Base-by-base conservation (phyloP, 2,329 filamentous ascomycete species). In the Alternaria incomplexa region DNA sequence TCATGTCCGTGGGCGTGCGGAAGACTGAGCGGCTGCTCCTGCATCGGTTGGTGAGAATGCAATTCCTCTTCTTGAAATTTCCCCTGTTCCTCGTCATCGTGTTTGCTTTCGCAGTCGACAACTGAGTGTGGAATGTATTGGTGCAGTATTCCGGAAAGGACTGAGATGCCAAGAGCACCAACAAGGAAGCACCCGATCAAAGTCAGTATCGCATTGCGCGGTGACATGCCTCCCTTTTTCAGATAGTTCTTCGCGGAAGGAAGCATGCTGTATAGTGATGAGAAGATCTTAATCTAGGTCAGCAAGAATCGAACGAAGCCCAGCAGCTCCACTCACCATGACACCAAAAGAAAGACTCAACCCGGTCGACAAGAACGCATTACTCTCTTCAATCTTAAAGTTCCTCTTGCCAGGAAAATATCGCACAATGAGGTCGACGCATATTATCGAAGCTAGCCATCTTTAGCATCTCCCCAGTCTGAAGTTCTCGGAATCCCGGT, bases 271-370 rank as follows among this genome's bases (percentile, higher is more conserved):
- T 94, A 97, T 28, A 98, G 82, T 1, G 95, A 90, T 36, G 94
- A 97, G 80, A 97, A 97, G 44, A 97, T 87, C 93, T 97, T 17
- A 13, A 30, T 3, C 2, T 6, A 6, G 5, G 28, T 75, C 28
- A 76, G 67, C 46, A 25, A 32, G 56, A 12, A 10, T 23, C 20
- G 4, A 1, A 22, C 9, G 7, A 5, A 30, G 11, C 22, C 25
- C 25, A 13, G 15, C 32, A 23, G 17, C 25, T 26, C 58, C 23
- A 77, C 88, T 68, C 80, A 97, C 94, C 93, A 99, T 97, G 48
- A 98, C 94, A 46, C 96, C 95, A 70, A 97, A 97, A 78, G 93
- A 97, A 67, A 99, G 82, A 80, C 94, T 97, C 64, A 98, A 82
- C 0, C 95, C 97, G 22, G 90, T 89, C 1, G 94, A 94, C 5